Base-by-base conservation (phyloP, 176 grass and related monocot genomes). In the Coix lacrymajobi region DNA sequence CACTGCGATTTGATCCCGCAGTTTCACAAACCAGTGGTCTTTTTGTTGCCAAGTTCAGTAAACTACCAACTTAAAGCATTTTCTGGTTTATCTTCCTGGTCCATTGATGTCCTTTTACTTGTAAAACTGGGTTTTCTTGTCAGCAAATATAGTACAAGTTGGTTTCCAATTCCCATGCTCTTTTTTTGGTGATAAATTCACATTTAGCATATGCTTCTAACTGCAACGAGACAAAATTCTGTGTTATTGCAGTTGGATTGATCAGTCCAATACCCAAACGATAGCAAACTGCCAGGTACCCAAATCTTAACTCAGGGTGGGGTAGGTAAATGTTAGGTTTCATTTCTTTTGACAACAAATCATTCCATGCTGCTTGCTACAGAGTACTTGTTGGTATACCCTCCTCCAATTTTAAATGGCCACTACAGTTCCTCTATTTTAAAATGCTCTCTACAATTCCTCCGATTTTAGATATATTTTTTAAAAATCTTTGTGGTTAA, bases 11-110 rank as follows among this genome's bases (percentile, higher is more conserved):
- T 30, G 94, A 96, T 71, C 91, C 88, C 2, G 36, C 57, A 52
- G 80, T 83, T 43, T 97, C 91, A 1, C 86, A 91, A 79, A 97
- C 91, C 52, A 97, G 94, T 78, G 94, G 91, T 30, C 94, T 97
- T 85, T 91, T 97, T 80, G 83, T 97, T 79, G 91, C 86, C 62
- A 97, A 97, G 85, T 88, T 93, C n/a, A 73, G 71, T 82, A 97
- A 97, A 93, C 82, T 88, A 71, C 25, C 24, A 26, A 82, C 73
- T 20, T 91, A 49, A 65, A 41, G 56, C 38, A 76, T 75, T 56
- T 85, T 62, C 31, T 17, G 45, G 72, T 84, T 63, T 64, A 72
- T 63, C 26, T 71, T 51, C 19, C 19, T 44, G 26, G 56, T 16
- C 36, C 40, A 44, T 29, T 11, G 30, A 58, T 48, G 13, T 33